Evolutionary conservation across 1,284 basidiomycete species (phyloP), one percentile per base, ranked within the genome.

Genomic region (Cutaneotrichosporon cavernicola): DNA sequence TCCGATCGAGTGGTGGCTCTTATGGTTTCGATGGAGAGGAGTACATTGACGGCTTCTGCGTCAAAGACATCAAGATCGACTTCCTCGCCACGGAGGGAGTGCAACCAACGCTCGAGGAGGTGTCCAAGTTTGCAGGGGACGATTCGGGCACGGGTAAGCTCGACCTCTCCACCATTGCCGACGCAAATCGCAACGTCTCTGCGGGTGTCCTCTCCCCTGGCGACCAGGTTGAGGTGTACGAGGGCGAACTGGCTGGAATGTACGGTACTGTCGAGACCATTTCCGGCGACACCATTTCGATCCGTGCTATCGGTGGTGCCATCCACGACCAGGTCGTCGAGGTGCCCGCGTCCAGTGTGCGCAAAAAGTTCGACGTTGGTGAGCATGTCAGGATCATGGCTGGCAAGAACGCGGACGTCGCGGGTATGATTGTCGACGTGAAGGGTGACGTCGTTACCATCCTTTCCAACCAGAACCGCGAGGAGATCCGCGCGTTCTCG

Each of bases 351-450:
- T 84, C 90, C 62, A 91, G 90, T 75, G 92, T 98, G 4, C 86
- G 94, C 70, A 99, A 99, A 82, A 86, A 89, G 56, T 99, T 99
- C 84, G 93, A 92, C 78, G 86, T 93, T 58, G 97, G 96, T 78
- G 96, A 99, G 80, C 97, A 99, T 76, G 92, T 99, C 82, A 98
- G 98, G 83, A 96, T 99, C 64, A 93, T 97, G 87, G 86, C 89
- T 8, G 96, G 96, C 30, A 90, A 95, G 81, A 97, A 98, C 75
- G 86, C 87, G 10, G 92, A 97, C 74, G 94, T 97, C 81, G 97
- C 94, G 7, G 96, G 96, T 83, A 85, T 99, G 72, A 95, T 99
- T 26, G 90, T 99, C 51, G 90, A 92, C 36, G 90, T 98, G 22
- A 85, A 90, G 31, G 90, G 91, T 66, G 93, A 94, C 69, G 86